These are phyloP conservation scores for Chlorella sp. DNA, from an alignment of 139 green algal genomes.

Conservation along the genomic window DNA sequence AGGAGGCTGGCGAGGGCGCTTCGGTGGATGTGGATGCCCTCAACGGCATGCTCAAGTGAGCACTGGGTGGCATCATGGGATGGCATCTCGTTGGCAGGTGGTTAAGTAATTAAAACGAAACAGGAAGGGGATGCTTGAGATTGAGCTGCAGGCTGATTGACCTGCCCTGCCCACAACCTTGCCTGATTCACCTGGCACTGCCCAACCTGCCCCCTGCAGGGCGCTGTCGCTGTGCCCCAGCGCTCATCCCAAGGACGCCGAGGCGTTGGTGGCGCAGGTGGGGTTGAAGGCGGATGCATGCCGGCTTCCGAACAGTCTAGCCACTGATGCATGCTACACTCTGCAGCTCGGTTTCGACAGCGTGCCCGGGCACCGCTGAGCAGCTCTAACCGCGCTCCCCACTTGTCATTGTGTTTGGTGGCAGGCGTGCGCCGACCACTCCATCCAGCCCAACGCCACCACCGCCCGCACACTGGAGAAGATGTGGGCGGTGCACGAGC, in stretches of 20 bases:
- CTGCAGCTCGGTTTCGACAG: no score
- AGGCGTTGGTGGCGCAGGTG: constrained; percentile 24
- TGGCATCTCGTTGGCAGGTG: no score
- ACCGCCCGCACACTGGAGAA: constrained; percentile 37
- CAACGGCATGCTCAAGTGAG: constrained; percentile 45
- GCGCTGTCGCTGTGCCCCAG: constrained; percentile 18
- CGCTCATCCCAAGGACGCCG: constrained; percentile 29
- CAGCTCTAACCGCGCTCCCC: no score
- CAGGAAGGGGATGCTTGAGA: no score
- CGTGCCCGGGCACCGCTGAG: no score
- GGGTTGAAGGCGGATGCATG: no score
- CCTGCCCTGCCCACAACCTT: neutral
- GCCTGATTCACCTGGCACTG: neutral
- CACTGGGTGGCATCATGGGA: neutral
- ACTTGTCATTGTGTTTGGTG: no score
- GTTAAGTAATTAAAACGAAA: no score
- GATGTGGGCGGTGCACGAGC: constrained; percentile 41
- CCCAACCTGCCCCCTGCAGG: neutral
- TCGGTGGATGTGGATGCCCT: constrained; percentile 41
- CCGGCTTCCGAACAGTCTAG: no score
- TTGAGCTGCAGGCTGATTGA: neutral
- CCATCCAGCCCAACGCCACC: constrained; percentile 33
- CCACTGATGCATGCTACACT: no score
- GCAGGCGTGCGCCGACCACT: constrained; percentile 5
- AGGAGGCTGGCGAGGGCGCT: neutral